Evolutionary conservation across 768 basidiomycete species (phyloP), one percentile per base, ranked within the genome.

Genomic region (Lyophyllum decastes): DNA sequence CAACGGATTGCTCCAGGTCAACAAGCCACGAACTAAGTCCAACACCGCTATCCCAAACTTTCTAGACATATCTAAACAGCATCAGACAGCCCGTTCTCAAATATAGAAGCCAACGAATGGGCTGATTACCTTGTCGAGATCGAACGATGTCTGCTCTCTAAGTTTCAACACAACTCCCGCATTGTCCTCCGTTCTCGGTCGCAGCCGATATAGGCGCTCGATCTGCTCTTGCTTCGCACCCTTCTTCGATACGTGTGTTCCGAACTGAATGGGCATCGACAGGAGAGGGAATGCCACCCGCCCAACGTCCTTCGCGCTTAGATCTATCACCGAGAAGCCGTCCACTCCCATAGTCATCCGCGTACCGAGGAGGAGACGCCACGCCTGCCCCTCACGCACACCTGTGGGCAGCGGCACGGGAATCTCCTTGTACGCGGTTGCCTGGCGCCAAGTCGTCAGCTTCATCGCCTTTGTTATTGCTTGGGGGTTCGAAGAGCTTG

Each of bases 41-140:
- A 47, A 96, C 80, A 2, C 95, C 95, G 43, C 94, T 95, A 68
- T 96, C 94, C 95, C 95, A 97, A 53, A 96, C 82, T 93, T 96
- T 96, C 95, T 96, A 75, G 33, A 65, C 52, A 69, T 67, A 40
- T 62, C 68, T 73, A 61, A 65, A 71, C 54, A 63, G 61, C 61
- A 63, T 71, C 56, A 66, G 62, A 63, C 46, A 61, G 54, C 44
- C 26, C 40, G 14, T 49, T 33, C 51, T 6, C n/a, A 49, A 19
- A 33, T 44, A 40, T 17, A 11, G 6, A 24, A 33, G 21, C 8
- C 34, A 24, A 25, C 21, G 16, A 26, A 19, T 46, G 54, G 16
- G 43, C 8, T 44, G 58, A 79, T 67, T 61, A 92, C 95, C 85
- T 97, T 96, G 78, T 97, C 95, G 4, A 96, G 78, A 67, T 95